Conservation (phyloP, 1,284 basidiomycete species). For the Ustilago curta region DNA sequence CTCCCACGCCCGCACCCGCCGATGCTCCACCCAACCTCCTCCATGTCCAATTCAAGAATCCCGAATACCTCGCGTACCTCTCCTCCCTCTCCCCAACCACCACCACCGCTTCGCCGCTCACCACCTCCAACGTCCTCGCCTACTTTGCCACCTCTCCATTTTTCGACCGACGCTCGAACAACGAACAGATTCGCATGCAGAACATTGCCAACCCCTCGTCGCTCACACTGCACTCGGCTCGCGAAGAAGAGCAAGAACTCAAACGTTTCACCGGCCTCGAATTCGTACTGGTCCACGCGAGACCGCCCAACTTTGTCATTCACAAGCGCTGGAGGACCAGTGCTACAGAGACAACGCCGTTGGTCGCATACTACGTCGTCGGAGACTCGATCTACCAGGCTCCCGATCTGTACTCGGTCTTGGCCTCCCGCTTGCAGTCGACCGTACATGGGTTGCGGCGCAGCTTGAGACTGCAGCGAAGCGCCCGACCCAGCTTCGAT, state of each 20-base stretch:
- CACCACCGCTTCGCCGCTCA: background rate
- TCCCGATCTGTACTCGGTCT: constrained; percentile 61
- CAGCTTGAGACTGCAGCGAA: constrained; percentile 42
- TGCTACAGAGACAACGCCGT: constrained; percentile 27
- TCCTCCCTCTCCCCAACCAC: constrained; percentile 36
- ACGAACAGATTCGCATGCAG: constrained; percentile 68
- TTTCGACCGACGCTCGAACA: constrained; percentile 63
- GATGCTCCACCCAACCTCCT: constrained; percentile 45
- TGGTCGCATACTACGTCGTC: constrained; percentile 63
- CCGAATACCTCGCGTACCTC: constrained; percentile 59
- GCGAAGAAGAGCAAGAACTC: constrained; percentile 55
- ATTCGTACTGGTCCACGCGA: constrained; percentile 59
- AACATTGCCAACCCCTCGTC: constrained; percentile 49
- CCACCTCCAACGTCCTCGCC: constrained; percentile 55
- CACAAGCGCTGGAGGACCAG: constrained; percentile 54
- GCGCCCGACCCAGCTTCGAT: constrained; percentile 51
- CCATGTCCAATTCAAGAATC: constrained; percentile 63
- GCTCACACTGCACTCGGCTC: constrained; percentile 6
- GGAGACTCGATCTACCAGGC: constrained; percentile 64
- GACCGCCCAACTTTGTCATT: constrained; percentile 56
- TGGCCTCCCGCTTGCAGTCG: constrained; percentile 58
- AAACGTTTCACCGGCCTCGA: constrained; percentile 62
- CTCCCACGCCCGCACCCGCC: constrained; percentile 2
- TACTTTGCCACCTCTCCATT: constrained; percentile 66
- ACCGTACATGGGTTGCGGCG: constrained; percentile 51